Base-by-base conservation (phyloP, 257 asterid genomes). In the Salvia miltiorrhiza region DNA sequence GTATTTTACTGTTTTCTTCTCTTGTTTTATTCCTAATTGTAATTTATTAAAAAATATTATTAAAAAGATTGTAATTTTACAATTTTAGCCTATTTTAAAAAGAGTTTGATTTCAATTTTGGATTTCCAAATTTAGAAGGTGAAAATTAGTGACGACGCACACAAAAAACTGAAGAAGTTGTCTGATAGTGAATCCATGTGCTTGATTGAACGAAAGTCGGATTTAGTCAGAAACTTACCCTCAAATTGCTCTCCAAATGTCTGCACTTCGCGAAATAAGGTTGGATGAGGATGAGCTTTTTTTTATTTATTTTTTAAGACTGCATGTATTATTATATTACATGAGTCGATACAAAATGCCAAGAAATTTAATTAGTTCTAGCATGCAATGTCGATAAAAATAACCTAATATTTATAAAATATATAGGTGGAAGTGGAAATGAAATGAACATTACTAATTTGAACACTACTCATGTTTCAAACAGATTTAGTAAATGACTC, bases 171-270 rank as follows among this genome's bases (percentile, higher is more conserved):
- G 12, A 53, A 33, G 8, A 62, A 11, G n/a, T 60, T 72, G 57
- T 73, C 56, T 3, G 12, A 56, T 12, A 69, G 79, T 60, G 60
- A 52, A 67, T 61, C 73, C 78, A 75, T 72, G 69, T 67, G 80
- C 58, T 71, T 63, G 67, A 68, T 67, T 65, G 79, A 49, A 43
- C 1, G 21, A 72, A 69, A 47, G 69, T 66, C 62, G 67, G 47
- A 55, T 40, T 56, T 20, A 54, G 74, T 74, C 77, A 66, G 59
- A 23, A 54, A 20, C 47, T 21, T 23, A 23, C 62, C 75, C 80
- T 57, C 28, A 39, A 49, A 14, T 77, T 67, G 61, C 73, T 74
- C 79, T 40, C 54, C 67, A 71, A 63, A 77, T 73, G 71, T 55
- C 73, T 14, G 4, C 39, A 35, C 40, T 53, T 67, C 63, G 64